phyloP scores from a whole-genome alignment of 192 early-diverging fungal species.

The Rhizophagus clarus region DNA sequence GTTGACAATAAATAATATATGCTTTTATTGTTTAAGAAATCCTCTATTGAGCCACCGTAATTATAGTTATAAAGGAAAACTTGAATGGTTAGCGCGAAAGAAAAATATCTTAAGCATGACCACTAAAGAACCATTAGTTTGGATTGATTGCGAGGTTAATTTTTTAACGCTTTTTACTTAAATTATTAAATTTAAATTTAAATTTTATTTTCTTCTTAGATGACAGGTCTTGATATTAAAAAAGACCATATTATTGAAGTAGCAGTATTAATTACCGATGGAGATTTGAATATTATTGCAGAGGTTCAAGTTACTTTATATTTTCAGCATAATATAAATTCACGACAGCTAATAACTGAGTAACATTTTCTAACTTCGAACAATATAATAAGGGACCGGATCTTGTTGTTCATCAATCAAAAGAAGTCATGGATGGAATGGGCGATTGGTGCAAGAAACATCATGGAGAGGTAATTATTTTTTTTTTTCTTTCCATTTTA shows the following conservation, averaged over 20 bases:
- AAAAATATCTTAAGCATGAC: too few species aligned
- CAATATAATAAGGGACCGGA: conserved; percentile 55
- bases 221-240: conserved; percentile 73
- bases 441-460: conserved; percentile 88
- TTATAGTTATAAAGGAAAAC: too few species aligned
- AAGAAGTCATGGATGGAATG: conserved; percentile 83
- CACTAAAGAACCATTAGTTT: conserved; percentile 64
- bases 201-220: conserved; percentile 44
- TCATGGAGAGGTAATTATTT: conserved; percentile 69
- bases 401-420: conserved; percentile 73
- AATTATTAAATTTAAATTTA: neutral
- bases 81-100: too few species aligned
- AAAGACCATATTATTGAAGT: conserved; percentile 90
- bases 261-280: conserved; percentile 86
- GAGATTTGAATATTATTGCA: conserved; percentile 79
- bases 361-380: neutral
- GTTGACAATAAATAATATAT: too few species aligned
- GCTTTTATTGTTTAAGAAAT: too few species aligned
- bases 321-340: too few species aligned
- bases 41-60: too few species aligned
- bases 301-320: conserved; percentile 45
- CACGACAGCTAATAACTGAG: neutral
- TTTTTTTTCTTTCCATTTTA: conserved; percentile 3
- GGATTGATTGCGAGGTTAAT: conserved; percentile 79
- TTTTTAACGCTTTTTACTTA: neutral